Evolutionary conservation across 495 filamentous ascomycete genomes (phyloP).

Genomic region (Sabuloglossum arenarium): DNA sequence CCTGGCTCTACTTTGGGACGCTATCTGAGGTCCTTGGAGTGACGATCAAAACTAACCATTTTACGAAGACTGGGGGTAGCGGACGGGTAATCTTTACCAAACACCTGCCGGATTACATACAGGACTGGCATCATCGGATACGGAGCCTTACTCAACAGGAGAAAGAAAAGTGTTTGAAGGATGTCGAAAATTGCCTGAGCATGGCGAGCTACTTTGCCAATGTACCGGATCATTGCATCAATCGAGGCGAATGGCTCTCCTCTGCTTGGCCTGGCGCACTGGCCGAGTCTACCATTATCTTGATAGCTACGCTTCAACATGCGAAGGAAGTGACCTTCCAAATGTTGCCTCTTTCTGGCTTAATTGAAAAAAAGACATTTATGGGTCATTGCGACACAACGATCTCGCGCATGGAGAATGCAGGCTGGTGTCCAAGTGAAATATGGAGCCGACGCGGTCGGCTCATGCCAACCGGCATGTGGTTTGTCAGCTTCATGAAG

Average conservation of each 20-base stretch:
- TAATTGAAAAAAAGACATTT: no score
- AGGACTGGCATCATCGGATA: not conserved
- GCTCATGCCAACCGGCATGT: not conserved
- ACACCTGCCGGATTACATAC: not conserved
- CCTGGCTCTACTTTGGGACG: not conserved
- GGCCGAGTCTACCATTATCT: not conserved
- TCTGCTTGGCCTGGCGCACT: not conserved
- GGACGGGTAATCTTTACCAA: not conserved
- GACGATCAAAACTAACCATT: no score
- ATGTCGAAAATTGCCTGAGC: not conserved
- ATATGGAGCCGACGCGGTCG: not conserved
- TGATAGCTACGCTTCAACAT: not conserved
- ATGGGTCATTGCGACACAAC: not conserved
- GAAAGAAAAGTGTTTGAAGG: not conserved
- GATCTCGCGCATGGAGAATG: not conserved
- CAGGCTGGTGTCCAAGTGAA: not conserved
- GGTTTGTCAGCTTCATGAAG: not conserved
- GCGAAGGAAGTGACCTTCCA: not conserved
- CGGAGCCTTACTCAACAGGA: not conserved
- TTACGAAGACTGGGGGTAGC: no score
- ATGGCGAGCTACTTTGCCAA: not conserved
- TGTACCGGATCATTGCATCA: not conserved
- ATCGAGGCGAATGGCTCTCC: not conserved
- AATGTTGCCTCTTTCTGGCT: not conserved
- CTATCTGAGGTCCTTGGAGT: not conserved